Evolutionary conservation across 1,284 basidiomycete species (phyloP).

Genomic region (Marasmius fiardii): DNA sequence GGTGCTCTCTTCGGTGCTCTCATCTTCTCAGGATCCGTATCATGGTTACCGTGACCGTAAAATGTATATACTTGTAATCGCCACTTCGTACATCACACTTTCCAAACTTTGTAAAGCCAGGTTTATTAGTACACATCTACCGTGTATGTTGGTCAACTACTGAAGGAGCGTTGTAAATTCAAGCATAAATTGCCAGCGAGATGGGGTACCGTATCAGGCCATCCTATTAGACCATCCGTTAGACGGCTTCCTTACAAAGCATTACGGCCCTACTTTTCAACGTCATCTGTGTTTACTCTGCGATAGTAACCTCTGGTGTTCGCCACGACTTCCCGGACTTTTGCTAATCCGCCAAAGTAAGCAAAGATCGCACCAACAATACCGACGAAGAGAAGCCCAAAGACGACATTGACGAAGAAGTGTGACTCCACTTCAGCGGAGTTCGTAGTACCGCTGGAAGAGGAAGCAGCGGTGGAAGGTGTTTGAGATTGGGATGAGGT

Average conservation of each 20-base stretch:
- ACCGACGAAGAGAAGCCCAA: slow-evolving; percentile 44
- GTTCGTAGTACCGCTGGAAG: slow-evolving; percentile 13
- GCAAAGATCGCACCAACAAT: slow-evolving; percentile 50
- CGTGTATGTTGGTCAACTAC: no score
- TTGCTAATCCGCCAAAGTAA: slow-evolving; percentile 52
- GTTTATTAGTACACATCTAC: background rate
- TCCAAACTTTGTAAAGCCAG: no score
- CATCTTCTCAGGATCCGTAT: slow-evolving; percentile 1
- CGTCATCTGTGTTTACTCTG: slow-evolving; percentile 44
- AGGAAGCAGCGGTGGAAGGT: slow-evolving; percentile 1
- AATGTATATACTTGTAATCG: background rate
- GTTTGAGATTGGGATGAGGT: background rate
- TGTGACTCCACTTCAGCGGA: slow-evolving; percentile 22
- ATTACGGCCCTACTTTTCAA: slow-evolving; percentile 44
- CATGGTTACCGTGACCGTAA: background rate
- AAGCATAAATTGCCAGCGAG: no score
- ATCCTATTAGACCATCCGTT: background rate
- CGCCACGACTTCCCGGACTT: slow-evolving; percentile 40
- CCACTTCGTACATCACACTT: background rate
- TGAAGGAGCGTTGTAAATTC: no score
- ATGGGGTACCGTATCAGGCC: background rate
- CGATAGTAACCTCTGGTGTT: slow-evolving; percentile 41
- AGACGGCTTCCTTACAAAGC: background rate
- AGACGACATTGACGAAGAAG: slow-evolving; percentile 39
- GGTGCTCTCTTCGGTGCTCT: slow-evolving; percentile 1